Evolutionary conservation across 2,329 filamentous ascomycete genomes (phyloP).

Genomic region (Hypoxylon sp.): DNA sequence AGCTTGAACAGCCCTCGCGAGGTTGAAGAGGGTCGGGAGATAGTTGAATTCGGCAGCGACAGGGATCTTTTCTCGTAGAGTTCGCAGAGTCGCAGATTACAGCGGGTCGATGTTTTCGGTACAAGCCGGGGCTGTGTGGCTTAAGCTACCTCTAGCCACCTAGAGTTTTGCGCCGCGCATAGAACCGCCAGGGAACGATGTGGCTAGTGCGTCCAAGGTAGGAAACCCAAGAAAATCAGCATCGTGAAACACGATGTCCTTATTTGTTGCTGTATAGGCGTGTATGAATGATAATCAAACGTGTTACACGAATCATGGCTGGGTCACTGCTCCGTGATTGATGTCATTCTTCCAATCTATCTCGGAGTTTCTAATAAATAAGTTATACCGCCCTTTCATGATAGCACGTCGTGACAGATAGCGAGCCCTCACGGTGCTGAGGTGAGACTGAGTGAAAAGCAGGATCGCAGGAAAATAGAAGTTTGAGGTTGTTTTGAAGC

Average conservation of each 20-base stretch:
- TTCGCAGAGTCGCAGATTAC: conserved; percentile 13
- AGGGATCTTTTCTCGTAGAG: background rate
- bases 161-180: background rate
- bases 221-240: background rate
- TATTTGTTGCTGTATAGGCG: background rate
- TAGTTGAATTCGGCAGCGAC: background rate
- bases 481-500: background rate
- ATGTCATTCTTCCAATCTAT: background rate
- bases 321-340: background rate
- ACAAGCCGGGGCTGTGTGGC: conserved; percentile 3
- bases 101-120: conserved; percentile 5
- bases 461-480: background rate
- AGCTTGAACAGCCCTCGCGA: conserved; percentile 5
- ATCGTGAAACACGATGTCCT: background rate
- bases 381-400: background rate
- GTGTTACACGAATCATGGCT: background rate
- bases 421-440: background rate
- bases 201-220: background rate
- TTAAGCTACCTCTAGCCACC: background rate
- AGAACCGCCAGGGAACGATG: background rate
- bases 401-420: background rate
- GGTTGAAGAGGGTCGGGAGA: conserved; percentile 15
- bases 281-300: background rate
- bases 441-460: background rate
- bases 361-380: background rate